A percentile compares a stretch with the other conserved stretches of the same genome.
Conservation (phyloP, 208 protist genomes). For the Trypanosomatidae sp. region DNA sequence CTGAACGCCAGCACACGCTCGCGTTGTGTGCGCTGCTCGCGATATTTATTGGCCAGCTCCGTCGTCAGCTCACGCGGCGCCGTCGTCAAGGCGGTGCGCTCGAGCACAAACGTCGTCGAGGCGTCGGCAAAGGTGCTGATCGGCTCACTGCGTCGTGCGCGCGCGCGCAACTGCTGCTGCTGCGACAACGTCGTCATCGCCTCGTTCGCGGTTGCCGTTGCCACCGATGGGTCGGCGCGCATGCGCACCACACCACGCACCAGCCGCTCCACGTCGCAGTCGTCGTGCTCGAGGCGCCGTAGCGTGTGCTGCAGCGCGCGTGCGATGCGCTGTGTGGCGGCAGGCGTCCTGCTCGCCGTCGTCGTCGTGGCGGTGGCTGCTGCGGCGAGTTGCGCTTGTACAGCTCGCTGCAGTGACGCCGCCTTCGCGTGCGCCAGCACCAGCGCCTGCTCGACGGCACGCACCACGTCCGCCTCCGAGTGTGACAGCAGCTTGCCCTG, state of each 20-base stretch:
- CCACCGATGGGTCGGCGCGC: no score
- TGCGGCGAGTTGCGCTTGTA: conserved; percentile 1
- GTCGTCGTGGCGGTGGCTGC: background rate
- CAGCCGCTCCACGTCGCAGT: background rate
- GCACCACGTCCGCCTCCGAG: conserved; percentile 32
- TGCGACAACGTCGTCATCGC: conserved; percentile 5
- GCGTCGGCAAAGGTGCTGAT: conserved; percentile 10
- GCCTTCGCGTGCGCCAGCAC: conserved; percentile 7
- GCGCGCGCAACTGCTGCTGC: conserved; percentile 1
- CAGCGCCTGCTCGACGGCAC: conserved; percentile 17
- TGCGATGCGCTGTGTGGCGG: no score
- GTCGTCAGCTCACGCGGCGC: conserved; percentile 18
- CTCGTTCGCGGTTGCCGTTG: no score
- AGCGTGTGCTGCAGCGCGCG: conserved; percentile 6
- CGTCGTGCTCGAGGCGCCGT: conserved; percentile 3
- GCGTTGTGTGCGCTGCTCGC: conserved; percentile 32
- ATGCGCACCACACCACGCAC: conserved; percentile 6
- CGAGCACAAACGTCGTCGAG: conserved; percentile 6
- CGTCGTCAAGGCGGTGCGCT: conserved; percentile 10
- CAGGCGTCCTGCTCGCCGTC: background rate
- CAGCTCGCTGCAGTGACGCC: conserved; percentile 5
- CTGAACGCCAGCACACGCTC: conserved; percentile 21
- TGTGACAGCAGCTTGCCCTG: conserved; percentile 23
- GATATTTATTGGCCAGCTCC: conserved; percentile 21
- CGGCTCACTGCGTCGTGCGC: conserved; percentile 7